These are phyloP conservation scores for Astrephomene gubernaculifera DNA, from an alignment of 139 green algal genomes.

Conservation along the genomic window DNA sequence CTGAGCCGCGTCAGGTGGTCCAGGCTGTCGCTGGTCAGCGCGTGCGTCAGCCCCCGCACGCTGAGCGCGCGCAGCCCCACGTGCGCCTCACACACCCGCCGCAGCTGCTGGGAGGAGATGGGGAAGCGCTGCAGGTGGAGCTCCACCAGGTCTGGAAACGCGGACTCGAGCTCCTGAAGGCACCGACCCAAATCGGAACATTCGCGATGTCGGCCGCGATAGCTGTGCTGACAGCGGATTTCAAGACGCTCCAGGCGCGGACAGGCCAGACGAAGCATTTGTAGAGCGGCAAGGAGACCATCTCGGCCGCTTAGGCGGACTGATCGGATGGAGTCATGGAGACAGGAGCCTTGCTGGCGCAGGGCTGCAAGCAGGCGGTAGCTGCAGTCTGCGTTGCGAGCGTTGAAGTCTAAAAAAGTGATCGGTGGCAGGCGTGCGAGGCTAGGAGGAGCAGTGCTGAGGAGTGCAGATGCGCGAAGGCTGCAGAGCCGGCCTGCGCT, in stretches of 20 bases:
- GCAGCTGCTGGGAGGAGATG: slow-evolving; percentile 24
- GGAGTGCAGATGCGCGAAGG: not conserved
- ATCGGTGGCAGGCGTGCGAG: slow-evolving; percentile 11
- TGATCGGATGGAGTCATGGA: not conserved
- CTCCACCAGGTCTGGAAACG: slow-evolving; percentile 1
- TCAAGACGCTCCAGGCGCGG: not conserved
- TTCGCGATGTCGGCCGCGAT: slow-evolving; percentile 18
- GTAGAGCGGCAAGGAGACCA: slow-evolving; percentile 16
- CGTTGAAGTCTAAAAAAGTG: slow-evolving; percentile 2
- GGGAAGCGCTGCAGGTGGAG: slow-evolving; percentile 36
- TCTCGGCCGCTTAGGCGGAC: slow-evolving; percentile 21
- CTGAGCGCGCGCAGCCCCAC: not conserved
- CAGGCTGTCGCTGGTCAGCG: slow-evolving; percentile 14
- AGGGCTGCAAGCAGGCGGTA: slow-evolving; percentile 25
- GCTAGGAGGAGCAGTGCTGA: not conserved
- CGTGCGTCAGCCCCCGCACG: slow-evolving; percentile 2
- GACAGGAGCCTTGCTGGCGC: not conserved
- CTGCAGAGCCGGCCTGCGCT: not conserved
- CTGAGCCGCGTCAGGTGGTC: not conserved
- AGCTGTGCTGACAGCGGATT: slow-evolving; percentile 35
- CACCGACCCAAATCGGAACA: slow-evolving; percentile 25
- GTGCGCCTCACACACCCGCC: slow-evolving; percentile 2
- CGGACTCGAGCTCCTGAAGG: slow-evolving; percentile 12
- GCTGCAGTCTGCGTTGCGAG: slow-evolving; percentile 33
- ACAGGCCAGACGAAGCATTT: slow-evolving; percentile 12